A percentile compares a stretch with the other conserved stretches of the same genome.
Evolutionary conservation across 116 monocot species (phyloP).

Genomic region (Cymodocea nodosa): DNA sequence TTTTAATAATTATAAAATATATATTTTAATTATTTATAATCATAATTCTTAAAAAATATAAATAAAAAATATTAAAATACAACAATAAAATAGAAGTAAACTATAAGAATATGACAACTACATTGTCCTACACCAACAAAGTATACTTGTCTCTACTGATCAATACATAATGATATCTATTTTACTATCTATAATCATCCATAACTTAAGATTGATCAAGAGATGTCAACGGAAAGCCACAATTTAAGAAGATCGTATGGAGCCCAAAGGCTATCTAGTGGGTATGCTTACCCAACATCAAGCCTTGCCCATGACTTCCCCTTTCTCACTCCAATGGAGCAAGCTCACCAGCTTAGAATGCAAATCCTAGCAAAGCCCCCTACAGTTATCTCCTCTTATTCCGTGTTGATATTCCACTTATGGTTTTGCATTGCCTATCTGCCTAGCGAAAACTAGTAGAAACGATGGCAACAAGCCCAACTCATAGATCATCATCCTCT

Average conservation of each 20-base stretch:
- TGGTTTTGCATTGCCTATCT: conserved; percentile 43
- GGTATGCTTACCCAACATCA: conserved; percentile 30
- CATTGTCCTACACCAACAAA: too few relatives aligned
- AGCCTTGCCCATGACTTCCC: conserved; percentile 51
- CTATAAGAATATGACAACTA: too few relatives aligned
- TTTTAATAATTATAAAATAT: too few relatives aligned
- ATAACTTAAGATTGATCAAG: too few relatives aligned
- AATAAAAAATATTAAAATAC: too few relatives aligned
- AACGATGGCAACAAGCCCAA: conserved; percentile 55
- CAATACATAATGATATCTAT: too few relatives aligned
- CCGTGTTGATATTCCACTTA: conserved; percentile 64
- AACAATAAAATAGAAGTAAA: too few relatives aligned
- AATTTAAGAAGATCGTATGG: conserved; percentile 39
- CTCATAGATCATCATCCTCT: conserved; percentile 44
- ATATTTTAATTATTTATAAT: too few relatives aligned
- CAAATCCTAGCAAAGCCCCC: conserved; percentile 34
- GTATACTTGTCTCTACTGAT: too few relatives aligned
- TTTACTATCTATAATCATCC: too few relatives aligned
- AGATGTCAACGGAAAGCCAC: conserved; percentile 8
- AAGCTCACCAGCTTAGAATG: conserved; percentile 54
- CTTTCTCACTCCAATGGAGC: conserved; percentile 64
- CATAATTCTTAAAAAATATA: too few relatives aligned
- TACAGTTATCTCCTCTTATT: conserved; percentile 44
- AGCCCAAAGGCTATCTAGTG: conserved; percentile 44
- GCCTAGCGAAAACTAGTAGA: conserved; percentile 41